phyloP scores from a whole-genome alignment of 805 yeast genomes.

The Huiozyma sinensis region DNA sequence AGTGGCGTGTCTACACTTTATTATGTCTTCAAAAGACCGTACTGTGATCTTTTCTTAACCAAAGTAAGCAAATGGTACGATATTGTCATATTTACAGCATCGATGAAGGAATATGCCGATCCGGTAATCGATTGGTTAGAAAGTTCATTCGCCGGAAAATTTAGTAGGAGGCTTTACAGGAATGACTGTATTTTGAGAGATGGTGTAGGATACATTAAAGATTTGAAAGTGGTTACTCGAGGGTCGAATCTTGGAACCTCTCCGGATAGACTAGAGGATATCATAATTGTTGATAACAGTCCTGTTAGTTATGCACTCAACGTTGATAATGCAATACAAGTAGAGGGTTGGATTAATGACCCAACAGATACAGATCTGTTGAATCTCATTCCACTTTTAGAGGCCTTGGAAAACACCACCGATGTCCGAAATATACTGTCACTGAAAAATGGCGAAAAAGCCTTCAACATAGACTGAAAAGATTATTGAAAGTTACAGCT shows the following conservation, averaged over 20 bases:
- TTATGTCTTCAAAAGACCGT: constrained; percentile 86
- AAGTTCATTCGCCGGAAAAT: constrained; percentile 37
- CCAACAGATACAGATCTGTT: constrained; percentile 81
- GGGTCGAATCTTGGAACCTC: not conserved
- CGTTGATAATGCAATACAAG: constrained; percentile 79
- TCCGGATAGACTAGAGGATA: constrained; percentile 35
- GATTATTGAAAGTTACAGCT: not conserved
- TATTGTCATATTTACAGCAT: constrained; percentile 86
- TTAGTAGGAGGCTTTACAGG: constrained; percentile 62
- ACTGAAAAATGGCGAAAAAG: constrained; percentile 48
- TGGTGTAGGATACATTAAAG: constrained; percentile 83
- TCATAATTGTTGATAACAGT: constrained; percentile 80
- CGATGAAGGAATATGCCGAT: constrained; percentile 90
- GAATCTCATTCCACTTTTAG: constrained; percentile 62
- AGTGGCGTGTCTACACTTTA: constrained; percentile 70
- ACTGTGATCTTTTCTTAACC: constrained; percentile 72
- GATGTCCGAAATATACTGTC: constrained; percentile 77
- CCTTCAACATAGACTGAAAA: constrained; percentile 8
- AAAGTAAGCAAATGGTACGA: constrained; percentile 81
- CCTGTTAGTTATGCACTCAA: constrained; percentile 81
- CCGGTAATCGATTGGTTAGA: constrained; percentile 93
- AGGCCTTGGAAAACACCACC: constrained; percentile 54
- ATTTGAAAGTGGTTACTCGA: constrained; percentile 29
- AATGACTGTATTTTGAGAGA: constrained; percentile 64
- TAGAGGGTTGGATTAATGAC: constrained; percentile 97